Evolutionary conservation across 345 rosid genomes (phyloP).

Genomic region (Aquilaria yunnanensis): DNA sequence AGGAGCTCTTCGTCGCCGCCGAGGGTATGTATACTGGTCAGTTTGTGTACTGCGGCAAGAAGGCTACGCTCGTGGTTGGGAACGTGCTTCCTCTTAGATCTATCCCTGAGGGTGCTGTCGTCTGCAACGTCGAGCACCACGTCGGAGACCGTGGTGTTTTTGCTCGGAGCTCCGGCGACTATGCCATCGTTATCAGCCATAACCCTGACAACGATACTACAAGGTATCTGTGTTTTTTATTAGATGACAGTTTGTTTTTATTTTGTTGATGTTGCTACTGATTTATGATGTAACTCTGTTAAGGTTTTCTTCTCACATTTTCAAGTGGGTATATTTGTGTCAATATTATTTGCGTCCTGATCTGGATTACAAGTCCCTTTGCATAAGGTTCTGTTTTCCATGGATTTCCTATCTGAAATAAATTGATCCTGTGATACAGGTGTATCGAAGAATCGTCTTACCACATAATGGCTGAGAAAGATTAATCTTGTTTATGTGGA

Average conservation of each 20-base stretch:
- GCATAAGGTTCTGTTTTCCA: too few species aligned
- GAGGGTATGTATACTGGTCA: too few species aligned
- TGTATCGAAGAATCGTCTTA: too few species aligned
- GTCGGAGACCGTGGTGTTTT: constrained; percentile 66
- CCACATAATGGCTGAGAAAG: too few species aligned
- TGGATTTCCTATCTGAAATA: too few species aligned
- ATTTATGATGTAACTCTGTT: neutral
- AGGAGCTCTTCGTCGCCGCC: constrained; percentile 56
- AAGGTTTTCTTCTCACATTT: neutral
- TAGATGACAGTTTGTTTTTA: neutral
- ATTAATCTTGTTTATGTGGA: too few species aligned
- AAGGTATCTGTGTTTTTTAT: constrained; percentile 25
- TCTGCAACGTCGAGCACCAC: constrained; percentile 68
- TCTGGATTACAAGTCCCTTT: too few species aligned
- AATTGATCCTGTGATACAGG: too few species aligned
- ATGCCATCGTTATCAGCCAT: constrained; percentile 58
- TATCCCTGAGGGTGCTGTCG: constrained; percentile 71
- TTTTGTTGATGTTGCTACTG: neutral
- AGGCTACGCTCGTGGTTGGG: too few species aligned
- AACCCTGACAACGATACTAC: constrained; percentile 62
- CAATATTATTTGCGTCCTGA: too few species aligned
- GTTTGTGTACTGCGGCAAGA: too few species aligned
- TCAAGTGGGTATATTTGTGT: too few species aligned
- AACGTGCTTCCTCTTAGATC: constrained; percentile 15
- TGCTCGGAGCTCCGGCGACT: constrained; percentile 20